Evolutionary conservation across 345 rosid genomes (phyloP), one percentile per base, ranked within the genome.

Genomic region (Moricandia moricandioides): DNA sequence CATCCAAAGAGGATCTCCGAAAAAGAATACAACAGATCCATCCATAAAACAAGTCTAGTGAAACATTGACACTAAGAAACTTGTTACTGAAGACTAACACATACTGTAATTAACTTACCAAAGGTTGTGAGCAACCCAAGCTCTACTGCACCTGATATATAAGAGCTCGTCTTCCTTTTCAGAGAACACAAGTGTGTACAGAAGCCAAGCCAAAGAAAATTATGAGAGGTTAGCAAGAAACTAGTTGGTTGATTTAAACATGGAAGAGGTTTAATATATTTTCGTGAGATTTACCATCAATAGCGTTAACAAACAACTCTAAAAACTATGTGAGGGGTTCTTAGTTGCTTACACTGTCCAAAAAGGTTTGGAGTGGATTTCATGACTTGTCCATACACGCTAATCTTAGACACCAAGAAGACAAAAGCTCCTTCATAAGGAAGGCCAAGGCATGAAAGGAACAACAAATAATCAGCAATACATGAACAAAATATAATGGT

Each of bases 131-230:
- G 24, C 24, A 21, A 21, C 24, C 24, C 8, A 45, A 16, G 52
- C 52, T 45, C 52, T 45, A n/a, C 52, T n/a, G 52, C 52, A 16
- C 52, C 17, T 2, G 17, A 21, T 21, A 21, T 45, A n/a, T 45
- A 45, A 45, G 52, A 45, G 52, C 17, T 45, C 17, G 17, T 45
- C 8, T 45, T 13, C 52, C 13, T 45, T 45, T 45, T 85, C 1
- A 62, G 86, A 86, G 84, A 85, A 92, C 79, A 86, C 88, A 26
- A 85, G 97, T 40, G 85, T 31, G 84, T 70, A 7, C 88, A 80
- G 24, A 21, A 21, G 24, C 24, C 13, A 89, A 87, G 84, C 92
- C 96, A 54, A 63, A 56, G 1, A 64, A 1, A 57, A 52, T 4
- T 65, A 31, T 71, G 62, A 17, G 72, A 77, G 39, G 9, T 70